Evolutionary conservation across 495 filamentous ascomycete species (phyloP).

Genomic region (Penicillium waksmanii): DNA sequence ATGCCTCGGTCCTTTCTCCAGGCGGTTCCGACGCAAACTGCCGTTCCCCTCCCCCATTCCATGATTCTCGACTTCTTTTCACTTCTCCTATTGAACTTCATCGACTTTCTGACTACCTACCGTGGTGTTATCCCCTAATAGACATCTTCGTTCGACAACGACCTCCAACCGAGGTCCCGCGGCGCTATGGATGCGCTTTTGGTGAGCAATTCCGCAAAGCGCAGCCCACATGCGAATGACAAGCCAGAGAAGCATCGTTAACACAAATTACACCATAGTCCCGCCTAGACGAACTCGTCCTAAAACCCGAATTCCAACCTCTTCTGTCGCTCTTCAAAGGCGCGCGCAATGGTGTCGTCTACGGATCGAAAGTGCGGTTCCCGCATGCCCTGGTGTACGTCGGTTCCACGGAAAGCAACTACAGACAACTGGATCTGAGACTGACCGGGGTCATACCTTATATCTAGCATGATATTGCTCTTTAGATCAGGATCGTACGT

Average conservation of each 20-base stretch:
- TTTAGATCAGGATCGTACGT: conserved; percentile 88
- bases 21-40: conserved; percentile 36
- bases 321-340: conserved; percentile 83
- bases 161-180: conserved; percentile 41
- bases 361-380: conserved; percentile 97
- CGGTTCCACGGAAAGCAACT: conserved; percentile 1
- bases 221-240: conserved; percentile 15
- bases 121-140: conserved; percentile 9
- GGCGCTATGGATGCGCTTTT: conserved; percentile 46
- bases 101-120: no score
- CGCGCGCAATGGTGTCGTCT: conserved; percentile 94
- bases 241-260: conserved; percentile 5
- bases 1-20: conserved; percentile 48
- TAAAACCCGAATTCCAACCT: conserved; percentile 82
- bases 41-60: conserved; percentile 29
- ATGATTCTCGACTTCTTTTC: conserved; percentile 13
- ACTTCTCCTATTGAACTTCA: conserved; percentile 17
- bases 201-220: conserved; percentile 26
- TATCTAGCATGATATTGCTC: conserved; percentile 81
- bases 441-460: conserved; percentile 1
- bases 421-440: not conserved
- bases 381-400: conserved; percentile 92
- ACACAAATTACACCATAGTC: conserved; percentile 27
- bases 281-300: conserved; percentile 67
- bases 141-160: conserved; percentile 21